Base-by-base conservation (phyloP, 495 filamentous ascomycete genomes). In the Aspergillus homomorphus region DNA sequence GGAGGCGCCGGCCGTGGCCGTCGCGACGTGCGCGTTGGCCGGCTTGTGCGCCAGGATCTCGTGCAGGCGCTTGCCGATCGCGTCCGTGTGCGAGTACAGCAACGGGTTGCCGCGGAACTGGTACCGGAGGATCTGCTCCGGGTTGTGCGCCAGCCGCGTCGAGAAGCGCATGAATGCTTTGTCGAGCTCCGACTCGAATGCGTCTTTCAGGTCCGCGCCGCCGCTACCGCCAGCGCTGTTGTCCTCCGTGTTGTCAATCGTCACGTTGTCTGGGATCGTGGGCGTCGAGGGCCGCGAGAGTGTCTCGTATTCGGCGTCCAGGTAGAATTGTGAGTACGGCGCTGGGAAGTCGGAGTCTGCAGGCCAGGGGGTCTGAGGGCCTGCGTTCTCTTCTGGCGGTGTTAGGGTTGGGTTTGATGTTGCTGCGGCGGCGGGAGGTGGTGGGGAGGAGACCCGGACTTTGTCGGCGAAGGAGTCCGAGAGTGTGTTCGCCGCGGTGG, bases 281-380 rank as follows among this genome's bases (percentile, higher is more conserved):
- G 63, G 73, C 51, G 58, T 82, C 61, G 56, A 83, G 62, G 69
- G 79, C 51, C 58, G 70, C 22, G 56, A 88, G 44, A 97, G 83
- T 18, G 85, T 87, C 69, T 98, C 95, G 77, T 90, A 92, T 61
- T 97, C 94, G 12, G 92, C 93, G 67, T 98, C 93, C 45, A 99
- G 84, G 77, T 89, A 87, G 73, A 84, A 89, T 48, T 80, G 68
- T 0, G 90, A 87, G 76, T 91, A 97, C 4, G 89, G 77, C 0
- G 76, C 19, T 2, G 91, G 90, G 61, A 88, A 86, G 2, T 74
- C 71, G 7, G 84, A 74, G 26, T 78, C 71, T 22, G 78, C 54
- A 18, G 94, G 93, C 92, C 92, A 98, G 5, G 91, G 89, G 26
- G 87, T 62, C 0, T 59, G 59, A 0, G 73, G 51, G 1, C 63